phyloP scores from a whole-genome alignment of 306 rosid species.

The Alnus rubra region DNA sequence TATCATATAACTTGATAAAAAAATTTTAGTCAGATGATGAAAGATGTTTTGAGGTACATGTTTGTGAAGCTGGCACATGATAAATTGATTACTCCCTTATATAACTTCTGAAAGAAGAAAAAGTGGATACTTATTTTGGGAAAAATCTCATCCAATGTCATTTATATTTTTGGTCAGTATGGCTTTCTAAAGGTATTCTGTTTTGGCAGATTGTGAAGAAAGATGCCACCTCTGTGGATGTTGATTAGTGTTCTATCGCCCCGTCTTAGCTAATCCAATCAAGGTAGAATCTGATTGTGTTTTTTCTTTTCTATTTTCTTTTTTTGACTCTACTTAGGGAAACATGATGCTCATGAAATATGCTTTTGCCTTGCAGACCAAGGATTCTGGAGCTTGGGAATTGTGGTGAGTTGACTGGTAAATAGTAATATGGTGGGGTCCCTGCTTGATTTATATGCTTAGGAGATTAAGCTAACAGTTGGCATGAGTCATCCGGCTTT shows the following conservation, averaged over 20 bases:
- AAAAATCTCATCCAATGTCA: neutral
- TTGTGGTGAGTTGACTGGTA: conserved; percentile 1
- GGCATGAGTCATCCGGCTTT: neutral
- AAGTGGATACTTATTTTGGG: neutral
- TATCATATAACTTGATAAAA: neutral
- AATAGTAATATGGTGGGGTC: neutral
- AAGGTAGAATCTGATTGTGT: conserved; percentile 4
- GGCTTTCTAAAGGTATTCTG: conserved; percentile 20
- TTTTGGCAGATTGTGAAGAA: conserved; percentile 53
- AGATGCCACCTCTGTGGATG: conserved; percentile 37
- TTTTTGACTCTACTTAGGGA: neutral
- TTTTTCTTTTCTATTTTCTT: neutral
- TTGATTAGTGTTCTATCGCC: conserved; percentile 28
- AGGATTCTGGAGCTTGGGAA: neutral
- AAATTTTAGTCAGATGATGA: neutral
- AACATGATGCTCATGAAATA: conserved; percentile 1
- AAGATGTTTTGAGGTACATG: neutral
- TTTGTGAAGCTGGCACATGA: neutral
- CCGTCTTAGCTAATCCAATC: neutral
- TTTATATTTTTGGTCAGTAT: neutral
- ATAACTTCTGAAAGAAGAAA: too few species aligned
- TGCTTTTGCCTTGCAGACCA: neutral
- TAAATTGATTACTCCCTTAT: neutral
- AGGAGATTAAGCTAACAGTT: neutral
- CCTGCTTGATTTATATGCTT: neutral